phyloP scores from a whole-genome alignment of 345 rosid species.

The Populus davidiana region DNA sequence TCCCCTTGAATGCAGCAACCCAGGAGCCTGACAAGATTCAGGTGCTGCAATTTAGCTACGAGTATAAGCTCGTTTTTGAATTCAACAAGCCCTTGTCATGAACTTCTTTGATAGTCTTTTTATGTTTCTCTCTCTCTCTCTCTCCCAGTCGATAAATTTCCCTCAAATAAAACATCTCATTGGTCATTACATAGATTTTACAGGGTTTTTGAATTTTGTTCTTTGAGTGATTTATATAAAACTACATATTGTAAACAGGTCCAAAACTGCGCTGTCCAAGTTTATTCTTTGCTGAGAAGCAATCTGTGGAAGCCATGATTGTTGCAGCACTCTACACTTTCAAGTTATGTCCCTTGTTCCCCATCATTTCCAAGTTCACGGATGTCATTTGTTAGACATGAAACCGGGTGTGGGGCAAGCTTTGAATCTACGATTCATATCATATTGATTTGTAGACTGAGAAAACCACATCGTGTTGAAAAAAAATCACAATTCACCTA shows the following conservation, averaged over 20 bases:
- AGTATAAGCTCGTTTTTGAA: slow-evolving; percentile 22
- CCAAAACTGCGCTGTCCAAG: slow-evolving; percentile 14
- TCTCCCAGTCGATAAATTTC: no score
- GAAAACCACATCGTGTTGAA: neutral
- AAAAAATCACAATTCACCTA: no score
- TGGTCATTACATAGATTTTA: no score
- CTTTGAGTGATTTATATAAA: neutral
- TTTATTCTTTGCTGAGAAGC: slow-evolving; percentile 6
- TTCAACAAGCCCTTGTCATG: slow-evolving; percentile 26
- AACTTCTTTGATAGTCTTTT: slow-evolving; percentile 12
- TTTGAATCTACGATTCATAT: neutral
- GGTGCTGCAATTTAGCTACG: no score
- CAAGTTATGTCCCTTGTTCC: slow-evolving; percentile 2
- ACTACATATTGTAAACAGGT: neutral
- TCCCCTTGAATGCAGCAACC: no score
- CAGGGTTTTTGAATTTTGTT: neutral
- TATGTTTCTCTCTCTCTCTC: slow-evolving; percentile 1
- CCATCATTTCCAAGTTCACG: slow-evolving; percentile 5
- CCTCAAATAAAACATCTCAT: no score
- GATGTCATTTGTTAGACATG: neutral
- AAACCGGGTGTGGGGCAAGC: neutral
- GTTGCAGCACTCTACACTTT: neutral
- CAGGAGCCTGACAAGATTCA: no score
- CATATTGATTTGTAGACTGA: neutral
- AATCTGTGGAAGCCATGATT: slow-evolving; percentile 14